Evolutionary conservation across 176 grass and related monocot genomes (phyloP).

Genomic region (Musa schizocarpa): DNA sequence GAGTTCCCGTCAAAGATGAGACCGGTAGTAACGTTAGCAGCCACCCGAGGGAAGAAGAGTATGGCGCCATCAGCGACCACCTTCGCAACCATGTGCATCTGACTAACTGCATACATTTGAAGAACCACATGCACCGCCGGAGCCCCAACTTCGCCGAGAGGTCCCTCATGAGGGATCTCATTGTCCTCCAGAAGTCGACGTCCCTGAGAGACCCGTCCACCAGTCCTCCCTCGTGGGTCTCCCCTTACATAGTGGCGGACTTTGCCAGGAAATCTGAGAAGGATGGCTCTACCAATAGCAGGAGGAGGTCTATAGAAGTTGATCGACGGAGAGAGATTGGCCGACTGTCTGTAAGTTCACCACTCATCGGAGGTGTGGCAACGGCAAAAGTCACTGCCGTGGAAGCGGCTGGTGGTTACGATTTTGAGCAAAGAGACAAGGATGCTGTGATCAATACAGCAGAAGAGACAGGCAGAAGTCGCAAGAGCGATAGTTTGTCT

Average conservation of each 20-base stretch:
- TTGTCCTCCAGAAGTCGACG: slow-evolving; percentile 64
- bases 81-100: slow-evolving; percentile 63
- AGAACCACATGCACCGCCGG: slow-evolving; percentile 49
- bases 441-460: not conserved
- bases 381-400: slow-evolving; percentile 1
- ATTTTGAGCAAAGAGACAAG: not conserved
- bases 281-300: slow-evolving; percentile 8
- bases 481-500: not conserved
- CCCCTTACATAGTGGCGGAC: slow-evolving; percentile 4
- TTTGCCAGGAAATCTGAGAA: slow-evolving; percentile 7
- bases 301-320: slow-evolving; percentile 2
- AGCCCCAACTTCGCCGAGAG: slow-evolving; percentile 33
- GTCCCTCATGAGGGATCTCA: slow-evolving; percentile 71
- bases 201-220: slow-evolving; percentile 78
- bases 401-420: not conserved
- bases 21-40: not conserved
- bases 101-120: slow-evolving; percentile 77
- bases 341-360: not conserved
- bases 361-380: not conserved
- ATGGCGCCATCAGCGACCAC: slow-evolving; percentile 32
- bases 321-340: not conserved
- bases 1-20: not conserved
- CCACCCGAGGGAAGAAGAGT: slow-evolving; percentile 8
- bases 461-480: not conserved
- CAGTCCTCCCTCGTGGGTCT: slow-evolving; percentile 41